Evolutionary conservation across 495 filamentous ascomycete genomes (phyloP), one percentile per base, ranked within the genome.

Genomic region (Stereocaulon alpinum): DNA sequence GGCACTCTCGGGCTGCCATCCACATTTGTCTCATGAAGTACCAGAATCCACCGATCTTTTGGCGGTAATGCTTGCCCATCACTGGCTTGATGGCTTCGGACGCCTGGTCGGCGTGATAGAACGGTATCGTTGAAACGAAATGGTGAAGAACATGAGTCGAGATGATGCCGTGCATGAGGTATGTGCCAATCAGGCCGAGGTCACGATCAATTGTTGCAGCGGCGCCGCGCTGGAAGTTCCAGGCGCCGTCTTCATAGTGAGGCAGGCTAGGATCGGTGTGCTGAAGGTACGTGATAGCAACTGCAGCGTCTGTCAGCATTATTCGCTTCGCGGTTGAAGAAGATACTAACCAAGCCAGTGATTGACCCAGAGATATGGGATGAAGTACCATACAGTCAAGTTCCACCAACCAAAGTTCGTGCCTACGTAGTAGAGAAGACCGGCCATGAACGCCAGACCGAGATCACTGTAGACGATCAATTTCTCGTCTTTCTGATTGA

Each of bases 281-380:
- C 68, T 83, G 80, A 49, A 83, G 75, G 73, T 72, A 82, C 55
- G 80, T 83, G 64, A 83, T 83, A 66, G 80, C 79, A 29, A 83
- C 80, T 81, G 47, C 22, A 48, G 48, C 82, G 82, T 66, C 58
- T 60, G 64, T 71, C 54, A 79, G 71, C 56, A 64, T 52, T 10
- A 49, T 34, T 44, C 30, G 20, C 17, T 4, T 49, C 48, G 7
- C 34, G 41, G 40, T 55, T 49, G 4, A 20, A 6, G 51, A 52
- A 44, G 20, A 52, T 60, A 69, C 76, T 73, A 73, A 80, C 77
- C 77, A 50, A 81, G 77, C 78, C 93, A 98, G 82, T 97, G 92
- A 81, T 98, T 95, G 27, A 97, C 93, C 92, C 92, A 96, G 63
- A 97, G 76, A 71, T 96, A 98, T 11, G 93, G 93, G 58, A 94